These are phyloP conservation scores for Lunasporangiospora selenospora DNA, from an alignment of 192 early-diverging fungal genomes.

Conservation along the genomic window DNA sequence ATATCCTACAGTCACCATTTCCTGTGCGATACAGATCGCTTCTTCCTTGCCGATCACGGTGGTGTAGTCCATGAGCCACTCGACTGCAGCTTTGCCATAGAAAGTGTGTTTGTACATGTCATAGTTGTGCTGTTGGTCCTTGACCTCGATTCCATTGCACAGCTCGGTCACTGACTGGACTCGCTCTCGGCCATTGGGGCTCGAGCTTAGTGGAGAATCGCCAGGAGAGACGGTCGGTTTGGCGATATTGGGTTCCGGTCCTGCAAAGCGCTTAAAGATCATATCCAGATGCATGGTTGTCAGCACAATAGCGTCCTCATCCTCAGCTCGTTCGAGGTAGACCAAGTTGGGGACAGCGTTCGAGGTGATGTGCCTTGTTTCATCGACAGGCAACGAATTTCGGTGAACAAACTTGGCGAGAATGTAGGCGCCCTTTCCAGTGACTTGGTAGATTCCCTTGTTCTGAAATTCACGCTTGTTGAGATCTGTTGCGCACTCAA, in stretches of 20 bases:
- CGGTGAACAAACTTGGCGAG: constrained; percentile 54
- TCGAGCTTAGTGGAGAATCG: constrained; percentile 7
- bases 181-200: constrained; percentile 8
- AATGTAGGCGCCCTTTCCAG: constrained; percentile 57
- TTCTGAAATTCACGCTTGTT: constrained; percentile 52
- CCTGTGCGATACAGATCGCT: constrained; percentile 48
- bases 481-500: constrained; percentile 53
- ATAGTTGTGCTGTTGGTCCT: constrained; percentile 44
- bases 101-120: constrained; percentile 51
- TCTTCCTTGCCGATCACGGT: constrained; percentile 58
- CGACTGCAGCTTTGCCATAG: constrained; percentile 51
- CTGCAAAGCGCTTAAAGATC: constrained; percentile 56
- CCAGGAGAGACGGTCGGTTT: neutral
- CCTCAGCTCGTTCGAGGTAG: constrained; percentile 49
- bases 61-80: constrained; percentile 60
- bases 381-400: constrained; percentile 38
- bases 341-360: constrained; percentile 43
- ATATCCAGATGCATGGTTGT: constrained; percentile 38
- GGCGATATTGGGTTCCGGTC: constrained; percentile 44
- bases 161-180: constrained; percentile 22
- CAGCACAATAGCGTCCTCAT: constrained; percentile 58
- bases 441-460: constrained; percentile 52
- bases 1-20: constrained; percentile 53
- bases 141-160: constrained; percentile 51
- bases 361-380: constrained; percentile 38